Conservation (phyloP, 169 alveolate genomes). For the Cyclospora cayetanensis region DNA sequence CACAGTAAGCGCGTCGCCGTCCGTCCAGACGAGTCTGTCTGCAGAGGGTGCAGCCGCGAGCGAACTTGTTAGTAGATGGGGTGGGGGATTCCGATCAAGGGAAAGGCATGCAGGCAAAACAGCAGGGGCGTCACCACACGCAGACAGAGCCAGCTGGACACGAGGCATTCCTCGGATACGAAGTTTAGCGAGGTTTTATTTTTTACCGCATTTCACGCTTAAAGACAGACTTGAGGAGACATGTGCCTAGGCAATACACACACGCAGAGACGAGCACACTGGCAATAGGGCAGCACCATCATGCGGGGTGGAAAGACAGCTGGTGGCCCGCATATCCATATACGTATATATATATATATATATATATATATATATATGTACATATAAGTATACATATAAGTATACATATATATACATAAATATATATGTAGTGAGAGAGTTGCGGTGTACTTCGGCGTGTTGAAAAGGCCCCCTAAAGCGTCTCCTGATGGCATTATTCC, state of each 20-base stretch:
- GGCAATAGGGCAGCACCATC: too few species aligned
- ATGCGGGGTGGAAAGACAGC: too few species aligned
- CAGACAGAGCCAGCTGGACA: too few species aligned
- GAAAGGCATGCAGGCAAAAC: neutral
- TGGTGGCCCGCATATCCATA: neutral
- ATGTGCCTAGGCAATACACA: too few species aligned
- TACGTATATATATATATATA: neutral
- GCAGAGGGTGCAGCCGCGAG: neutral
- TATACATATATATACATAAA: too few species aligned
- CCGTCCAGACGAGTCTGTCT: neutral
- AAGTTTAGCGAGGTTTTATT: neutral
- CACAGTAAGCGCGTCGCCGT: constrained; percentile 71
- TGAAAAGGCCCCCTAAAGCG: too few species aligned
- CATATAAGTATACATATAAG: too few species aligned
- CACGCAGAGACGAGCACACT: too few species aligned
- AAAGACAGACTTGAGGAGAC: too few species aligned
- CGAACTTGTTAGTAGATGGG: neutral
- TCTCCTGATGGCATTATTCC: too few species aligned
- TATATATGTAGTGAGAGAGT: too few species aligned
- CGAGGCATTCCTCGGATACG: neutral
- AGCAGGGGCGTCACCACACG: neutral
- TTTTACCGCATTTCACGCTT: neutral
- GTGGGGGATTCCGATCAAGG: neutral
- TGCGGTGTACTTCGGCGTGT: too few species aligned
- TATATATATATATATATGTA: neutral